Evolutionary conservation across 2,329 filamentous ascomycete species (phyloP), one percentile per base, ranked within the genome.

Genomic region (Hirsutella rhossiliensis): DNA sequence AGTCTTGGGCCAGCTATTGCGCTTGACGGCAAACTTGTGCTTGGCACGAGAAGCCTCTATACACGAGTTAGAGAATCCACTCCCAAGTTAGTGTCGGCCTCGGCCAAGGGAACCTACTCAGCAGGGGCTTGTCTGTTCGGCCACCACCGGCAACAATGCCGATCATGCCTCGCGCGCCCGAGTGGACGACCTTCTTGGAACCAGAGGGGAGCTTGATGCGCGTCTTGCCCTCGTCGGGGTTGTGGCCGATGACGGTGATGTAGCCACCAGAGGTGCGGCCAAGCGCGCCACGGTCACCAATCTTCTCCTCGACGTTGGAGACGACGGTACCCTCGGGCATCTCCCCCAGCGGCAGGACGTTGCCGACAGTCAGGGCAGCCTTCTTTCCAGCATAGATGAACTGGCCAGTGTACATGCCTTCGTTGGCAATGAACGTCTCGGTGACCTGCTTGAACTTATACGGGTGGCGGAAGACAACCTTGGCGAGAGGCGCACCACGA

Each of bases 311-410:
- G 62, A 98, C 92, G 77, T 98, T 98, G 71, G 87, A 88, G 63
- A 98, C 80, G 62, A 98, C 90, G 71, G 92, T 98, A 87, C 92
- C 92, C 80, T 98, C 92, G 58, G 92, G 92, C 68, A 97, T 85
- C 66, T 86, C 87, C 66, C 81, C 80, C 60, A 98, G 82, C 56
- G 92, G 92, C 53, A 98, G 87, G 67, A 98, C 74, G 80, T 98
- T 98, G 72, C 92, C 92, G 71, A 98, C 83, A 64, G 86, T 97
- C 65, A 98, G 81, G 57, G 84, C 78, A 63, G 92, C 92, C 76
- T 95, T 92, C 87, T 98, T 98, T 69, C 92, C 92, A 67, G 90
- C 92, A 75, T 98, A 98, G 84, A 98, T 88, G 81, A 98, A 98
- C 75, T 98, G 92, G 69, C 92, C 92, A 58, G 92, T 96, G 87